Evolutionary conservation across 352 stramenopile genomes (phyloP).

Genomic region (Thalassiosira hispida): DNA sequence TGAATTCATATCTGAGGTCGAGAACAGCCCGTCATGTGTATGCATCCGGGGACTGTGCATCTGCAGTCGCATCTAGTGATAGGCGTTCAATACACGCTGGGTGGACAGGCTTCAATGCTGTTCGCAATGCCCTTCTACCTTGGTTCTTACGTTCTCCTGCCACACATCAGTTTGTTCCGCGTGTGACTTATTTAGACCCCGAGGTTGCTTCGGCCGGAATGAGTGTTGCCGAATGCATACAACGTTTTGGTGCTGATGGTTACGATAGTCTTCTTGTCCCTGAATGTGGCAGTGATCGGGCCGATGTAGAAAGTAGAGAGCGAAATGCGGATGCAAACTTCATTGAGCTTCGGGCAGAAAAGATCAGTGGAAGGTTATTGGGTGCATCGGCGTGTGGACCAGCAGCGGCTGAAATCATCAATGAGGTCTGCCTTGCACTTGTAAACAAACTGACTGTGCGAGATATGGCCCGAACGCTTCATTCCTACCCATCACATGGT

Average conservation of each 20-base stretch:
- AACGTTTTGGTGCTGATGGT: constrained; percentile 41
- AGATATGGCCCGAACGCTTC: constrained; percentile 48
- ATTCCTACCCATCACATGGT: constrained; percentile 62
- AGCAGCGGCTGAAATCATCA: constrained; percentile 48
- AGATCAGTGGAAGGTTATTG: constrained; percentile 40
- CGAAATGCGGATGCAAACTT: constrained; percentile 22
- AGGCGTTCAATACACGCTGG: constrained; percentile 48
- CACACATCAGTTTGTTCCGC: constrained; percentile 40
- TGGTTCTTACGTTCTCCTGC: constrained; percentile 17
- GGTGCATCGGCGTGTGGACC: constrained; percentile 45
- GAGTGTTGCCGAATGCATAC: constrained; percentile 44
- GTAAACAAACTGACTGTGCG: constrained; percentile 27
- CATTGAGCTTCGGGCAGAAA: constrained; percentile 44
- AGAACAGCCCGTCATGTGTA: constrained; percentile 26
- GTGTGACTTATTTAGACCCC: constrained; percentile 56
- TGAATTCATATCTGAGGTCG: constrained; percentile 40
- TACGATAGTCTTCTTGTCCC: constrained; percentile 28
- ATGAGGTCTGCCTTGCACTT: constrained; percentile 56
- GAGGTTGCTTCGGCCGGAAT: constrained; percentile 56
- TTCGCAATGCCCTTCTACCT: constrained; percentile 32
- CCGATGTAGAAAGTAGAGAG: constrained; percentile 51
- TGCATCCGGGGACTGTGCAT: constrained; percentile 55
- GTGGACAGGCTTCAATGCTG: constrained; percentile 60
- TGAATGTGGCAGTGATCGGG: constrained; percentile 47
- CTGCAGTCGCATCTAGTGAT: constrained; percentile 12